Base-by-base conservation (phyloP, 805 yeast genomes). In the Grigorovia jiainica region DNA sequence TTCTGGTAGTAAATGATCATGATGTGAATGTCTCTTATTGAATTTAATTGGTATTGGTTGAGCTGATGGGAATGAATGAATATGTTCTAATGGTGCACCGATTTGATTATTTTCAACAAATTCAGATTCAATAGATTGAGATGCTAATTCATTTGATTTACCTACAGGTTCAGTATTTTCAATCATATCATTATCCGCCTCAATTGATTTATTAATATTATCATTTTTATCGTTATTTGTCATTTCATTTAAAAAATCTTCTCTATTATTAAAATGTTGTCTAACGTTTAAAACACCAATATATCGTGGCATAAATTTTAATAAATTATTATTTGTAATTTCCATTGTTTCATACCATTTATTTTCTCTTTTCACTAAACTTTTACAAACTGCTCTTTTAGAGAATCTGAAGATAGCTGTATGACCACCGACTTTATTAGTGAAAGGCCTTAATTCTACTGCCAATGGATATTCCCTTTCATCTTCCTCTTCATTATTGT, bases 371-470 rank as follows among this genome's bases (percentile, higher is more conserved):
- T 85, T 87, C 46, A 87, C 86, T 46, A 94, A 68, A 1, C 92
- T 92, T 61, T 92, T 92, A 62, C 97, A 92, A 15, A 92, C 95
- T 0, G 97, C 97, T 44, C 85, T 71, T 51, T 79, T 84, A 4
- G 95, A 82, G 58, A 92, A 92, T 49, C 90, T 75, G 66, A 90
- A 92, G 29, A 92, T 87, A 1, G 97, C 97, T 0, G 97, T 90
- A 59, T 92, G 99, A 0, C 99, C 99, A 7, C 99, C 99, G 18
- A 92, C 97, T 57, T 85, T 87, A 58, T 92, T 87, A 43, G 81
- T 79, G 64, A 89, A 90, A 1, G 97, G 97, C 41, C 85, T 76
- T 44, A 90, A 65, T 58, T 90, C 97, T 1, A 89, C 95, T 1
- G 95, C 84, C 24, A 87, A 63, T 3, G 87, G 83, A 49, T 70